These are phyloP conservation scores for Tetrapyrgos nigripes DNA, from an alignment of 1,284 basidiomycete species.

Conservation along the genomic window DNA sequence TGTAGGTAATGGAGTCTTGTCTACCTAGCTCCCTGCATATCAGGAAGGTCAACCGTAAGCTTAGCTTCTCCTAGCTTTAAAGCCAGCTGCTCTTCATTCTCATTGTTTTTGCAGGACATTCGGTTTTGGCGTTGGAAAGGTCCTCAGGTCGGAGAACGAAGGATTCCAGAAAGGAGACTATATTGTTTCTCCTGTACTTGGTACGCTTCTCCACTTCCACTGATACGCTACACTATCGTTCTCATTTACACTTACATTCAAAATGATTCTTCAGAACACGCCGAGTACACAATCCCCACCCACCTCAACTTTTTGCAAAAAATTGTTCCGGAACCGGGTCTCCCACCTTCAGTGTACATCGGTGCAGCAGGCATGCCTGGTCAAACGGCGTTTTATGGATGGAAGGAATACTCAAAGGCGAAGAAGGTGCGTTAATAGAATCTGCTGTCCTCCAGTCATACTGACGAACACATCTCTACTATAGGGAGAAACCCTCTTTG, in stretches of 20 bases:
- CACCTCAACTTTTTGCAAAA: not conserved
- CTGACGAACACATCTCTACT: not conserved
- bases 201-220: constrained; percentile 16
- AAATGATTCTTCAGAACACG: no score
- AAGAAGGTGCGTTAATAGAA: constrained; percentile 33
- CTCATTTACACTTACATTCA: no score
- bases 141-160: constrained; percentile 36
- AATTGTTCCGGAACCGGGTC: not conserved
- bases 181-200: constrained; percentile 23
- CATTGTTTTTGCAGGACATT: constrained; percentile 18
- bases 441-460: not conserved
- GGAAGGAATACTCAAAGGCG: constrained; percentile 39
- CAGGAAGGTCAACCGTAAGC: constrained; percentile 46
- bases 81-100: not conserved
- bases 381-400: constrained; percentile 14
- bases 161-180: constrained; percentile 30
- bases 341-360: constrained; percentile 27
- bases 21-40: constrained; percentile 34
- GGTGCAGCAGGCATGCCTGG: constrained; percentile 43
- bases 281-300: constrained; percentile 14
- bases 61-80: no score
- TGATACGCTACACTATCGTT: not conserved
- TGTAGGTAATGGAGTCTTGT: not conserved
- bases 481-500: constrained; percentile 59
- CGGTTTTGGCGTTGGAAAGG: constrained; percentile 30